Evolutionary conservation across 2,329 filamentous ascomycete genomes (phyloP), one percentile per base, ranked within the genome.

Genomic region (Xylariaceae sp.): DNA sequence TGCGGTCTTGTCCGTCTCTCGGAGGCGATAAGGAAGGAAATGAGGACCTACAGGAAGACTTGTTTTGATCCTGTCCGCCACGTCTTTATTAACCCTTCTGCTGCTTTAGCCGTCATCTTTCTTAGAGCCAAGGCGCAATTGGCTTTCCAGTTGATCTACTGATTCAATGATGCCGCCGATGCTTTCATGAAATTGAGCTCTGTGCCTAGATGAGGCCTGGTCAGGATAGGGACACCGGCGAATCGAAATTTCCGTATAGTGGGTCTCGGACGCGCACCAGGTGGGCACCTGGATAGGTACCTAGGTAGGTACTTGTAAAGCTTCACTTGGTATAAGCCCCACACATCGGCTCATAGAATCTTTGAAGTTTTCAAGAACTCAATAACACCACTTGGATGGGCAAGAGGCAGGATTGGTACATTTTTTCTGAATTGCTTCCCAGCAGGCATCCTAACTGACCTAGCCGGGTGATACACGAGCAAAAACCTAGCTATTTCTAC

Each of bases 1-100:
- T n/a, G n/a, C n/a, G 17, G 14, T 29, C 37, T 24, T 34, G 29
- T 56, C 11, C 26, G 6, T 36, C 29, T n/a, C 6, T 33, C 24
- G 34, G 6, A 5, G 33, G 11, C 4, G 45, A 45, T 36, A 37
- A 19, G 34, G 34, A 16, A 39, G 28, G 28, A 48, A 37, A 6
- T 9, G 39, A 44, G 24, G 17, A 60, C 66, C 47, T 68, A 73
- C 71, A 73, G 50, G 59, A 69, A 73, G 24, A 73, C 58, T 58
- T 71, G 58, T 57, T 72, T 73, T 34, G 39, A 65, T 51, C 71
- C 71, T 45, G 44, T 61, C 26, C 64, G 64, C 46, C 71, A 70
- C 14, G 56, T 49, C 48, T 56, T 71, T 12, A 58, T 3, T 29
- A 58, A 8, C 28, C 23, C 47, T 41, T 46, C 56, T 26, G 48